Conservation (phyloP, 164 flowering plant genomes). For the Vitis cinerea region DNA sequence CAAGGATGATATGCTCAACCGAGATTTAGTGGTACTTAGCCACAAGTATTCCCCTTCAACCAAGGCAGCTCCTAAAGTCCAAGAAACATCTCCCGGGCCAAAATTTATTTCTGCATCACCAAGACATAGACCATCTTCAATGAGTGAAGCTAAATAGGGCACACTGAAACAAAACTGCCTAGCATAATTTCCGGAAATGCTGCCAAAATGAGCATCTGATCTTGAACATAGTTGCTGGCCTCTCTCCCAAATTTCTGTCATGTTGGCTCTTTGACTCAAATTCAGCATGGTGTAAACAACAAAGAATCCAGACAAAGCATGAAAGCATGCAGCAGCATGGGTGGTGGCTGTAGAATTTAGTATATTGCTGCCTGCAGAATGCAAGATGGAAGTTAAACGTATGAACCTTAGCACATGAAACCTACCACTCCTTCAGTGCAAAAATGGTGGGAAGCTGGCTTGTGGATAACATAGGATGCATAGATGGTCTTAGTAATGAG, state of each 20-base stretch:
- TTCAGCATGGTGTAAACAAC: constrained; percentile 48
- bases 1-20: constrained; percentile 10
- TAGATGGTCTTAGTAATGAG: not conserved
- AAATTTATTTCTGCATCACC: constrained; percentile 46
- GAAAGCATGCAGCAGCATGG: constrained; percentile 29
- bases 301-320: constrained; percentile 73
- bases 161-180: constrained; percentile 51
- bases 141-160: constrained; percentile 57
- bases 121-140: constrained; percentile 54
- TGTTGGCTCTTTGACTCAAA: constrained; percentile 44
- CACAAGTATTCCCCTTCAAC: constrained; percentile 45
- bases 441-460: not conserved
- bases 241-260: constrained; percentile 46
- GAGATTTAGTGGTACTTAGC: constrained; percentile 17
- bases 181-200: constrained; percentile 18
- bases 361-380: constrained; percentile 34
- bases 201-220: constrained; percentile 35
- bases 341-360: constrained; percentile 26
- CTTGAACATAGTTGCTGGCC: constrained; percentile 52
- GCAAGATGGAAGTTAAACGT: not conserved
- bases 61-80: constrained; percentile 72
- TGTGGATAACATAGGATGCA: not conserved
- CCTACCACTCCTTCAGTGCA: not conserved
- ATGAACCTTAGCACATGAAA: constrained; percentile 3
- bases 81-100: constrained; percentile 65